A percentile compares a stretch with the other conserved stretches of the same genome.
phyloP scores from a whole-genome alignment of 1,139 yeast species.

The Protomyces inundatus region DNA sequence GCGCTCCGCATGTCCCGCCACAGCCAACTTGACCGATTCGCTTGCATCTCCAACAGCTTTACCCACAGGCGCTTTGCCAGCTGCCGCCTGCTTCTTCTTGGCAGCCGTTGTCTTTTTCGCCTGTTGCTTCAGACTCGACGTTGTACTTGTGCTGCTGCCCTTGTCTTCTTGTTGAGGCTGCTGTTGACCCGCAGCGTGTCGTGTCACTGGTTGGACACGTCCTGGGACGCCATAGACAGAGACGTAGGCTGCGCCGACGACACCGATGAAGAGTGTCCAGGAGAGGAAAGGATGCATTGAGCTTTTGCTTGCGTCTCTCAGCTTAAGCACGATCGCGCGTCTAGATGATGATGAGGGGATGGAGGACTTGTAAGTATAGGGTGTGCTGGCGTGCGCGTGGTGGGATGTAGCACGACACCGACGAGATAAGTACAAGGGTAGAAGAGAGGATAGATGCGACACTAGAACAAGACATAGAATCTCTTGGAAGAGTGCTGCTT shows the following conservation, averaged over 20 bases:
- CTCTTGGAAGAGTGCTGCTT: no score
- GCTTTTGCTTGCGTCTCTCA: no score
- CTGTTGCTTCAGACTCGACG: not conserved
- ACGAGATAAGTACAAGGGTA: no score
- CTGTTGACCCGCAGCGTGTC: not conserved
- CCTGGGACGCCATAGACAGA: constrained; percentile 7
- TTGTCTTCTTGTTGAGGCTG: not conserved
- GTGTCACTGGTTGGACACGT: not conserved
- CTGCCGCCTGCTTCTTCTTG: not conserved
- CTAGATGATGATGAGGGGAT: no score
- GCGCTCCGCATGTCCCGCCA: not conserved
- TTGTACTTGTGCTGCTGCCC: not conserved
- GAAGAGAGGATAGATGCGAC: no score
- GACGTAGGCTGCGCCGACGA: constrained; percentile 5
- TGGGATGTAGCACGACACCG: no score
- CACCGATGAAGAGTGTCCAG: constrained; percentile 7
- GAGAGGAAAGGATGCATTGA: constrained; percentile 5
- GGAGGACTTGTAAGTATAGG: no score
- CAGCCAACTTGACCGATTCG: not conserved
- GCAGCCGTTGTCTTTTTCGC: not conserved
- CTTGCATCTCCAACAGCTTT: no score
- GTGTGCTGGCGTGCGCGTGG: no score
- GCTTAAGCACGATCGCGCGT: no score
- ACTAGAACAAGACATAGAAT: no score
- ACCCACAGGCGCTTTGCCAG: not conserved